Evolutionary conservation across 1,139 yeast genomes (phyloP), one percentile per base, ranked within the genome.

Genomic region (Zygotorulaspora mrakii): DNA sequence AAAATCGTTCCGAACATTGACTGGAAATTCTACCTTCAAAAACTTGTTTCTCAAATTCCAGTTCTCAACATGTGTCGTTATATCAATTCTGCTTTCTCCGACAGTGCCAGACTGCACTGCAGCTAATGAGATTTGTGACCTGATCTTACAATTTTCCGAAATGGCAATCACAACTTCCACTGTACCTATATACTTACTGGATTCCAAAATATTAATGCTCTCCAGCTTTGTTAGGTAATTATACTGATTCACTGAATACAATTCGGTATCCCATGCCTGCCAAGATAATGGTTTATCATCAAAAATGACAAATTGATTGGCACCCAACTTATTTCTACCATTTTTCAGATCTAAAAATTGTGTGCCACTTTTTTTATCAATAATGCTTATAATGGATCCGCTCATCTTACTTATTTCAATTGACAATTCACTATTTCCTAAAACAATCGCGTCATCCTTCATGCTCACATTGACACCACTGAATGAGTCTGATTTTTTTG

Each of bases 261-360:
- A 71, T 59, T 91, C 98, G 0, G 97, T 89, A 60, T 91, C 97
- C 97, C 98, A 91, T 1, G 97, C 97, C 35, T 89, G 96, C 78
- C 81, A 89, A 43, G 74, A 80, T 55, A 87, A 68, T 9, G 97
- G 97, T 49, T 87, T 85, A 61, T 91, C 97, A 49, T 88, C 91
- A 55, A 84, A 84, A 42, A 91, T 59, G 2, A 86, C 76, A 50
- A 77, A 79, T 61, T 84, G 94, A 55, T 86, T 85, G 24, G 88
- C 95, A 24, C 87, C 87, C 13, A 55, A 57, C 17, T 64, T 64
- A 28, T 69, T 72, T 34, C 62, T 59, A 7, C 82, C 76, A 14
- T 70, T 68, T 3, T 74, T 67, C 4, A 70, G 52, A 46, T 83
- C 85, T 44, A 89, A 70, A 17, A 82, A 73, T 58, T 89, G 94